Base-by-base conservation (phyloP, 192 early-diverging fungal genomes). In the Coemansia sp. region DNA sequence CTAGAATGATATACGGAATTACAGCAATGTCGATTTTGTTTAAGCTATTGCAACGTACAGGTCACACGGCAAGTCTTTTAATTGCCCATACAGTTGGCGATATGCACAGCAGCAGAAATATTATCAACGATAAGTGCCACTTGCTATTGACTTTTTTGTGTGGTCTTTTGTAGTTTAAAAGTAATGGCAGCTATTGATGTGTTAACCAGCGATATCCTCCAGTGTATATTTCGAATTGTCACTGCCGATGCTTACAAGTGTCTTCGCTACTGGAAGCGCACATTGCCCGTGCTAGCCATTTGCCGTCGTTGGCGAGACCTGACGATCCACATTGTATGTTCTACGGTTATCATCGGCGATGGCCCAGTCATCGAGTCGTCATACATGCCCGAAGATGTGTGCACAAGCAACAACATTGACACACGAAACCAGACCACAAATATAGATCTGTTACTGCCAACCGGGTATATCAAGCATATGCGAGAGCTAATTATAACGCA, bases 281-380 rank as follows among this genome's bases (percentile, higher is more conserved):
- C 36, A 28, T 34, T 57, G 17, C 34, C 55, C 5, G 55, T 36
- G 3, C 31, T 57, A n/a, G 36, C 37, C 21, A n/a, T 58, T n/a
- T 42, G 57, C n/a, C 57, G 38, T 2, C 36, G 57, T 31, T 58
- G 57, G 57, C 8, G 57, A 23, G 19, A 4, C 5, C 22, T 58
- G 36, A 38, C 21, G 12, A 12, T 26, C 10, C 37, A 4, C 7
- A 3, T 58, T 2, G 57, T 58, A 11, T 58, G 44, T 23, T 25
- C 22, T 3, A 25, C 57, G 11, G 38, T 42, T 7, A 42, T 58
- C 11, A 44, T 58, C 15, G 57, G 57, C 21, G 40, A 58, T 44
- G 57, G 57, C 3, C 54, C 54, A 15, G 15, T 19, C 10, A 56
- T 56, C 54, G 54, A 56, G 28, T 36, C 12, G 28, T 36, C 54